A percentile compares a stretch with the other conserved stretches of the same genome.
These are phyloP conservation scores for Conticribra guillardii DNA, from an alignment of 108 stramenopile genomes.

Conservation along the genomic window DNA sequence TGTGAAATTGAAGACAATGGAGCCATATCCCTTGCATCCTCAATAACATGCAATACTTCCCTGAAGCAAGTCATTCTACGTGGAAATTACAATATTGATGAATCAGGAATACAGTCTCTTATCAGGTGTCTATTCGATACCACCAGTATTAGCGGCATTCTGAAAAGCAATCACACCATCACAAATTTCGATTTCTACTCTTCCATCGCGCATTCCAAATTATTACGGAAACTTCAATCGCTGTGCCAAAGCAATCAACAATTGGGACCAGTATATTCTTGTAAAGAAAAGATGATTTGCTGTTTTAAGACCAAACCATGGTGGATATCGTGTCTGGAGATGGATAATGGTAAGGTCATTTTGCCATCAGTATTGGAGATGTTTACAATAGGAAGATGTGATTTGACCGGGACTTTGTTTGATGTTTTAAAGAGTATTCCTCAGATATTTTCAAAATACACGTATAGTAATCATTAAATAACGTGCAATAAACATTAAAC, in stretches of 20 bases:
- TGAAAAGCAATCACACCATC: background rate
- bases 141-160: background rate
- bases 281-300: background rate
- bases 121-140: background rate
- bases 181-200: background rate
- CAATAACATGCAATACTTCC: background rate
- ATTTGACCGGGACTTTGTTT: background rate
- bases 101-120: background rate
- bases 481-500: background rate
- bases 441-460: too few relatives aligned
- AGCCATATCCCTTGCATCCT: background rate
- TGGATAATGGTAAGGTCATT: background rate
- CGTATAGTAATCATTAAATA: too few relatives aligned
- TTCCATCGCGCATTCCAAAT: background rate
- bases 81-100: background rate
- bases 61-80: background rate
- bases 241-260: background rate
- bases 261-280: background rate
- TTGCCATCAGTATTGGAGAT: background rate
- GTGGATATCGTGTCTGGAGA: background rate
- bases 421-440: background rate
- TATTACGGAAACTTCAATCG: background rate
- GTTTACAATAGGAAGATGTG: background rate
- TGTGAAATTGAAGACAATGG: background rate
- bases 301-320: background rate